Base-by-base conservation (phyloP, 2,329 filamentous ascomycete genomes). In the Epicoccum sorghinum region DNA sequence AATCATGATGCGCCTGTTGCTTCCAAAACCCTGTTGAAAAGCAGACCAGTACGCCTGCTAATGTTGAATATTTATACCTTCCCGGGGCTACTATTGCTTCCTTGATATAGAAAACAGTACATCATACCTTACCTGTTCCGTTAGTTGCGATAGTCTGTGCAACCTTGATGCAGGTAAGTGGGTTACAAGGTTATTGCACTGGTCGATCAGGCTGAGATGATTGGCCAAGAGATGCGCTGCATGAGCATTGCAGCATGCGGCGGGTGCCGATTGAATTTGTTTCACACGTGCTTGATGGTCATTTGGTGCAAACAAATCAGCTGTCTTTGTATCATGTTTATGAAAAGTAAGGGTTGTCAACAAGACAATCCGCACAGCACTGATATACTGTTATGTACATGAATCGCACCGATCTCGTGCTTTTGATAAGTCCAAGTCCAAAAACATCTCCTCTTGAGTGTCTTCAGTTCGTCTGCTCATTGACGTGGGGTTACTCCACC, bases 151-250 rank as follows among this genome's bases (percentile, higher is more conserved):
- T 44, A 33, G 18, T 18, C n/a, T 47, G 52, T 59, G 45, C 41
- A 42, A 47, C 52, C 7, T 49, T 35, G 37, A 13, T 32, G 38
- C 45, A 47, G 46, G 37, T 35, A 36, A 12, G 45, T 48, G 47
- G 46, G 56, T 60, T 55, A 35, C 54, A 42, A 44, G 40, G 40
- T 47, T 46, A 44, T 45, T 36, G 22, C 46, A 36, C 44, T 56
- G 45, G 35, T 33, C 38, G 47, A 56, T 42, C 49, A 49, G 44
- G 43, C 32, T 41, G n/a, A 42, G 10, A 10, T 57, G 33, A 65
- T 65, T 64, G 62, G 59, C 24, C 33, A 50, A 40, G 56, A 59
- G 54, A 52, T 60, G 52, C 55, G 58, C 55, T 46, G 45, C 51
- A 51, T 41, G 44, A 60, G 48, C 39, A 54, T 51, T 45, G 46